A percentile compares a stretch with the other conserved stretches of the same genome.
Evolutionary conservation across 768 basidiomycete species (phyloP).

Genomic region (Tremella yokohamensis): DNA sequence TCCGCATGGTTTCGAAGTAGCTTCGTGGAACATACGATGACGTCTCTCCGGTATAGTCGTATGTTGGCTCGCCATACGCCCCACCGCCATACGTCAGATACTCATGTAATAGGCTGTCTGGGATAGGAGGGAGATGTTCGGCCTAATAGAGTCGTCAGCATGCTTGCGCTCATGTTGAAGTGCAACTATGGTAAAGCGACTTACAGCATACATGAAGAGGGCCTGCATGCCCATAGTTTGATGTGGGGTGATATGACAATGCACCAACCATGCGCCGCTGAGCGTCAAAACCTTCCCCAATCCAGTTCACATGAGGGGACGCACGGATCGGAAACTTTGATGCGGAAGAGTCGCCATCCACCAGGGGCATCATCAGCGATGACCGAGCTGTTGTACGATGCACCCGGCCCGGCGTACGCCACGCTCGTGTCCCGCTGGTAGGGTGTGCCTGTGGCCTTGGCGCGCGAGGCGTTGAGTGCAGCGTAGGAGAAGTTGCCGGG

Average conservation of each 20-base stretch:
- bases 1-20: background rate
- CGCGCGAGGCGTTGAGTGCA: conserved; percentile 5
- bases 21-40: background rate
- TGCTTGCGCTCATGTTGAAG: too few species aligned
- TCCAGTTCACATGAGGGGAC: background rate
- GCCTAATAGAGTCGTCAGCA: background rate
- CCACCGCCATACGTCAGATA: conserved; percentile 6
- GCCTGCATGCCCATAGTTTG: conserved; percentile 6
- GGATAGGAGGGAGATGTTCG: conserved; percentile 5
- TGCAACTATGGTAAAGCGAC: background rate
- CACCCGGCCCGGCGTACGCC: conserved; percentile 13
- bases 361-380: conserved; percentile 4
- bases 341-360: conserved; percentile 18
- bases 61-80: background rate
- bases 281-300: background rate
- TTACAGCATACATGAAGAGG: conserved; percentile 1
- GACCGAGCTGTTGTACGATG: conserved; percentile 5
- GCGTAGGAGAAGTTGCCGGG: conserved; percentile 16
- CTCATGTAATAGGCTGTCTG: background rate
- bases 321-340: background rate
- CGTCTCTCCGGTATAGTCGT: background rate
- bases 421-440: conserved; percentile 13
- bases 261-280: conserved; percentile 9
- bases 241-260: conserved; percentile 5
- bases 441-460: background rate